A percentile compares a stretch with the other conserved stretches of the same genome.
Conservation (phyloP, 208 protist genomes). For the Trypanosomatidae sp. region DNA sequence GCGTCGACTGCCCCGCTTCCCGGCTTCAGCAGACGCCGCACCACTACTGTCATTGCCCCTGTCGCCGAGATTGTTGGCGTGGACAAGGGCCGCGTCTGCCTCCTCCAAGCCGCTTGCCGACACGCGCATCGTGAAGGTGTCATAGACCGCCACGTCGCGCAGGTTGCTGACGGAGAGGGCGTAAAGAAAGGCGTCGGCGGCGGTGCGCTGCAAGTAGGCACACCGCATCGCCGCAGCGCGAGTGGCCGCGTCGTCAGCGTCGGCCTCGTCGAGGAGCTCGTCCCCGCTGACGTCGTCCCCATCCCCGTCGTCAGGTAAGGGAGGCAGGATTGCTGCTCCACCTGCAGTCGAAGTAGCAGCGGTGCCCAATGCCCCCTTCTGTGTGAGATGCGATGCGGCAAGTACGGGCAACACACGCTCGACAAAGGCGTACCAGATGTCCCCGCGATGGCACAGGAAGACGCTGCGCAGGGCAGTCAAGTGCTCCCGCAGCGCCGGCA, state of each 20-base stretch:
- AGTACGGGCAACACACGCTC: conserved; percentile 39
- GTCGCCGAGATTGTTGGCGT: too few relatives aligned
- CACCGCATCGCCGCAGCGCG: conserved; percentile 5
- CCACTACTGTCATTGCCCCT: too few relatives aligned
- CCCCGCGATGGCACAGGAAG: conserved; percentile 81
- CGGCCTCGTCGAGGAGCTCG: background rate
- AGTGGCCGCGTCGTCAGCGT: background rate
- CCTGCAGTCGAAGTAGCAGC: background rate
- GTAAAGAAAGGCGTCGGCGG: conserved; percentile 21
- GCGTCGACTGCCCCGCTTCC: background rate
- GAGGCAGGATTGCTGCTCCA: background rate
- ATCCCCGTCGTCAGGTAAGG: background rate
- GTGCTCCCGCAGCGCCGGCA: conserved; percentile 34
- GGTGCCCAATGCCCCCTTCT: background rate
- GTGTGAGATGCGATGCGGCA: background rate
- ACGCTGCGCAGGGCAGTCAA: conserved; percentile 60
- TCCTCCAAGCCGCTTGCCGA: conserved; percentile 9
- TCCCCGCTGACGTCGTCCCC: background rate
- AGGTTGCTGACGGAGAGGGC: conserved; percentile 27
- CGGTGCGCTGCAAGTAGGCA: conserved; percentile 21
- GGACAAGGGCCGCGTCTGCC: conserved; percentile 19
- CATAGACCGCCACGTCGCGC: conserved; percentile 16
- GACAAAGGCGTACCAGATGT: conserved; percentile 83
- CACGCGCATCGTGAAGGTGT: conserved; percentile 27
- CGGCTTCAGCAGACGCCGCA: too few relatives aligned